A percentile compares a stretch with the other conserved stretches of the same genome.
phyloP scores from a whole-genome alignment of 305 asterid species.

The Solanum hybrid region DNA sequence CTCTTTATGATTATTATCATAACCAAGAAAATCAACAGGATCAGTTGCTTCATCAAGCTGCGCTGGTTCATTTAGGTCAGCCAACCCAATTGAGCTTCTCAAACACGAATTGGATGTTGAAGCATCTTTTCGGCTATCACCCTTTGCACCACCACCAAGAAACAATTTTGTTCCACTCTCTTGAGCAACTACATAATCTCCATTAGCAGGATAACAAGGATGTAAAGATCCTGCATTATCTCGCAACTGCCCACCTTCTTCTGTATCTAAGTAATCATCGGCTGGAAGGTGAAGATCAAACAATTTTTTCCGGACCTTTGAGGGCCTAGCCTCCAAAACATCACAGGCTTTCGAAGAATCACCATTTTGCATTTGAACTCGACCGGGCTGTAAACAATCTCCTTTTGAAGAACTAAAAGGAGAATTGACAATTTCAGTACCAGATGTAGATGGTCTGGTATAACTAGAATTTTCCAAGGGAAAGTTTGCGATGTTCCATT shows the following conservation, averaged over 20 bases:
- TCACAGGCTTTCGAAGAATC: constrained; percentile 39
- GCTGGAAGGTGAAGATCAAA: constrained; percentile 92
- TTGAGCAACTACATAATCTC: constrained; percentile 5
- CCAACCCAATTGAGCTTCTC: constrained; percentile 39
- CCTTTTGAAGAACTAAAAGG: constrained; percentile 71
- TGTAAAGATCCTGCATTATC: constrained; percentile 16
- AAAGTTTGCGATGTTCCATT: constrained; percentile 6
- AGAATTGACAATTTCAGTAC: constrained; percentile 46
- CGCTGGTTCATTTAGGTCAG: constrained; percentile 78
- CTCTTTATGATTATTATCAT: constrained; percentile 29
- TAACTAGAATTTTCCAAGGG: constrained; percentile 34
- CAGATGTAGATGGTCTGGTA: constrained; percentile 38
- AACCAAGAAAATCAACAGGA: constrained; percentile 40
- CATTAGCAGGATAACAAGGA: background rate
- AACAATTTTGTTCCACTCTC: constrained; percentile 22
- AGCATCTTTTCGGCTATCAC: constrained; percentile 21
- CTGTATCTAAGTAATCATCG: constrained; percentile 56
- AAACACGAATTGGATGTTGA: constrained; percentile 33
- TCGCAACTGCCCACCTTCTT: constrained; percentile 37
- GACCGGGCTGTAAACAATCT: constrained; percentile 27
- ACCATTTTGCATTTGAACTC: constrained; percentile 34
- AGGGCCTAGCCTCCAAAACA: constrained; percentile 51
- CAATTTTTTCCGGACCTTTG: constrained; percentile 65
- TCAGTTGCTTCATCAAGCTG: constrained; percentile 39
- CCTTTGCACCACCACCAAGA: constrained; percentile 20